phyloP scores from a whole-genome alignment of 2,329 filamentous ascomycete genomes.

The Diplocarpon mali region DNA sequence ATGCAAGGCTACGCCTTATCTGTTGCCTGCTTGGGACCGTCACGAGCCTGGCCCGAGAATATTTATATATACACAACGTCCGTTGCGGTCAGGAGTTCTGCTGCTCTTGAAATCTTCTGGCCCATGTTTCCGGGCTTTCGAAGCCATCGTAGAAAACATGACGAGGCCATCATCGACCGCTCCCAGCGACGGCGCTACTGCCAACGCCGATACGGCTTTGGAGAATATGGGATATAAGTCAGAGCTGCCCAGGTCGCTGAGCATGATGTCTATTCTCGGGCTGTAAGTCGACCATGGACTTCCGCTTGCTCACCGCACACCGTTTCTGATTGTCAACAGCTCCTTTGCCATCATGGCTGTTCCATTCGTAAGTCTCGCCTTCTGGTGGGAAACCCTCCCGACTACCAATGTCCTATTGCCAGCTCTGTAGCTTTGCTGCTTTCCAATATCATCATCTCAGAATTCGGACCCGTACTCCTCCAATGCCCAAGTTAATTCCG shows the following conservation, averaged over 20 bases:
- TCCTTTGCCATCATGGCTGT: constrained; percentile 67
- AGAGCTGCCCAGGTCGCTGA: constrained; percentile 54
- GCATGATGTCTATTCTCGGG: constrained; percentile 59
- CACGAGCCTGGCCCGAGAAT: too few species aligned
- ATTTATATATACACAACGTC: too few species aligned
- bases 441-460: too few species aligned
- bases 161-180: not conserved
- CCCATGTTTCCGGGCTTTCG: too few species aligned
- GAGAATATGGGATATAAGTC: constrained; percentile 49
- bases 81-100: too few species aligned
- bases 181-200: constrained; percentile 11
- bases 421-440: too few species aligned
- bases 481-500: not conserved
- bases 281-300: constrained; percentile 18
- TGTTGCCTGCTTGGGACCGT: too few species aligned
- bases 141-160: too few species aligned
- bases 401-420: too few species aligned
- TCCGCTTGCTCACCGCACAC: not conserved
- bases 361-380: constrained; percentile 14
- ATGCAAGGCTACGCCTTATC: too few species aligned
- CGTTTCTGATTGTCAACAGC: constrained; percentile 21
- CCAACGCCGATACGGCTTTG: constrained; percentile 13
- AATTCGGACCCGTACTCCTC: too few species aligned
- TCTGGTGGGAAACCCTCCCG: not conserved
- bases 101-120: too few species aligned